phyloP scores from a whole-genome alignment of 345 rosid species.

The Chamaenerion angustifolium region DNA sequence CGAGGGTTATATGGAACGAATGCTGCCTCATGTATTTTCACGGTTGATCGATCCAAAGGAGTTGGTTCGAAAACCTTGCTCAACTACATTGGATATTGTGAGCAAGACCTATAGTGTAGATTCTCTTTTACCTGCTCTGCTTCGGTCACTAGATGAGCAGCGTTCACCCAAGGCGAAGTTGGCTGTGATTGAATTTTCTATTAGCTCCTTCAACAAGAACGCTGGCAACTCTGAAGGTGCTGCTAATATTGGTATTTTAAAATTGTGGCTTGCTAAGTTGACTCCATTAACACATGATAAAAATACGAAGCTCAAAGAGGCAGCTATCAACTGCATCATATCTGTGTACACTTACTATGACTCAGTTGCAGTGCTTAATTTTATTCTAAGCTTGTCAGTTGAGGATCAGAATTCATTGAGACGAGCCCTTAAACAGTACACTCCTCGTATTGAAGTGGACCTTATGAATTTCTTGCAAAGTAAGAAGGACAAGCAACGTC shows the following conservation, averaged over 20 bases:
- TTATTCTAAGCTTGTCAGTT: slow-evolving; percentile 82
- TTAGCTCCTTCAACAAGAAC: slow-evolving; percentile 81
- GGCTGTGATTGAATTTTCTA: slow-evolving; percentile 91
- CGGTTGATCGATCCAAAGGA: slow-evolving; percentile 95
- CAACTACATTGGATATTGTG: slow-evolving; percentile 81
- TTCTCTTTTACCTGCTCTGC: slow-evolving; percentile 85
- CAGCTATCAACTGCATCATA: slow-evolving; percentile 84
- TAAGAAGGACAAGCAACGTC: slow-evolving; percentile 86
- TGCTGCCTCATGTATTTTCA: slow-evolving; percentile 92
- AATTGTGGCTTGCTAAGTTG: slow-evolving; percentile 91
- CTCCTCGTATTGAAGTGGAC: slow-evolving; percentile 98
- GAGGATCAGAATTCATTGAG: slow-evolving; percentile 95
- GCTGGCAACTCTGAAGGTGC: slow-evolving; percentile 65
- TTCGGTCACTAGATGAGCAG: slow-evolving; percentile 96
- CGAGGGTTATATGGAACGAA: slow-evolving; percentile 96
- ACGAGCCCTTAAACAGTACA: slow-evolving; percentile 79
- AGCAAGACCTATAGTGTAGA: slow-evolving; percentile 86
- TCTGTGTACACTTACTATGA: slow-evolving; percentile 85
- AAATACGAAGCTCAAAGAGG: slow-evolving; percentile 88
- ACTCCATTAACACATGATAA: slow-evolving; percentile 77
- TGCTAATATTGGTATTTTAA: slow-evolving; percentile 74
- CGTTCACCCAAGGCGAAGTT: slow-evolving; percentile 96
- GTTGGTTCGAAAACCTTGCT: slow-evolving; percentile 90
- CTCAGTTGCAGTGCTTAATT: slow-evolving; percentile 78
- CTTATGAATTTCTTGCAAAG: slow-evolving; percentile 84